Base-by-base conservation (phyloP, 176 grass and related monocot species). In the Puya raimondii region DNA sequence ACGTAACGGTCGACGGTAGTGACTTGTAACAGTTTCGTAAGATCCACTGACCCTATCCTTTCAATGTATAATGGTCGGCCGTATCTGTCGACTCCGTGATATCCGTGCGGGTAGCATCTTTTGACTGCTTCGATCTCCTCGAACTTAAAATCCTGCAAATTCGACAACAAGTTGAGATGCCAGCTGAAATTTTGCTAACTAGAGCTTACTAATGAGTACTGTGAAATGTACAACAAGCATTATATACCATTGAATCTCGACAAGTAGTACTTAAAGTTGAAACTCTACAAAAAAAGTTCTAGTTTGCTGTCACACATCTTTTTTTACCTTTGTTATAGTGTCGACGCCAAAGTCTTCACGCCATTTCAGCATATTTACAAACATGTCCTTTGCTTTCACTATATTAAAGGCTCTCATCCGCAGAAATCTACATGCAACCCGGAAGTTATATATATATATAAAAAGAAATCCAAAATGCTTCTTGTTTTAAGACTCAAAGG, bases 291-390 rank as follows among this genome's bases (percentile, higher is more conserved):
- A 42, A 29, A 42, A 16, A 61, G n/a, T 18, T 22, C 7, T 21
- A 61, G 21, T 20, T 61, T 1, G 9, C 0, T 20, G 21, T 61
- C 56, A 11, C 21, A 18, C 10, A 61, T 59, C 16, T 61, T 11
- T 56, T 56, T 61, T 61, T 61, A 61, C 93, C 70, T 85, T 92
- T 70, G 87, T 78, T 65, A 97, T 84, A 53, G 69, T 21, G 77
- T 97, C 93, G 58, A 92, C 74, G 54, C 64, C 80, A 79, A 51
- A 90, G 51, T 90, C 86, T 83, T 85, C 86, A 76, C 93, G 89
- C 93, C 93, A 97, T 78, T 97, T 92, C 29, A 97, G 69, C 93
- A 97, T 97, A 85, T 83, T 92, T 69, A 92, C 29, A 50, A 97
- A 97, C 86, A 92, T 89, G 14, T 83, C 84, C 72, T 92, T 91